Percentiles rank a stretch among this genome's conserved stretches.
Conservation (phyloP, 768 basidiomycete genomes). For the Russula abietina region DNA sequence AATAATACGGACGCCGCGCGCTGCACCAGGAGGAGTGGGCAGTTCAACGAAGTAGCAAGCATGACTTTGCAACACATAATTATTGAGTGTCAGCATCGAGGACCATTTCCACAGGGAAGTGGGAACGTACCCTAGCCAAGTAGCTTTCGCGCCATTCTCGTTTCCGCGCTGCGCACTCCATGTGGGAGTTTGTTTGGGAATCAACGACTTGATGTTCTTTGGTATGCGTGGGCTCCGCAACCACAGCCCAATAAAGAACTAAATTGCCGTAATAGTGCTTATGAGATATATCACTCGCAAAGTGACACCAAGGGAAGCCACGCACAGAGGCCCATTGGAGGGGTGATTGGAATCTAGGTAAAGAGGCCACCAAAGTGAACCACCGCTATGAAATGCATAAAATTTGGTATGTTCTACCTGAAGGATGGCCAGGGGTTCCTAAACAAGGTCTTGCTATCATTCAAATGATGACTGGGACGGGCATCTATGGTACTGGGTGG, state of each 20-base stretch:
- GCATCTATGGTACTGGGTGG: slow-evolving; percentile 3
- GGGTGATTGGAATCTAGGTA: slow-evolving; percentile 14
- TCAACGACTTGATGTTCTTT: slow-evolving; percentile 19
- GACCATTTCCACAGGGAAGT: background rate
- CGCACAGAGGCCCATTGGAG: slow-evolving; percentile 20
- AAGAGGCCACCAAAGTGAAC: background rate
- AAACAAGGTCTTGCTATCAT: slow-evolving; percentile 16
- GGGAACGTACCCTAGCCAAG: slow-evolving; percentile 21
- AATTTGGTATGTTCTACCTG: slow-evolving; percentile 13
- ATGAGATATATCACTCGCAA: background rate
- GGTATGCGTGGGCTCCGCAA: slow-evolving; percentile 10
- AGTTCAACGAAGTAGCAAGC: slow-evolving; percentile 39
- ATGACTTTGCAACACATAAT: slow-evolving; percentile 27
- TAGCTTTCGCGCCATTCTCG: slow-evolving; percentile 18
- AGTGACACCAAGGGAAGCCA: background rate
- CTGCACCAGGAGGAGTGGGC: slow-evolving; percentile 31
- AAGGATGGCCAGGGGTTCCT: slow-evolving; percentile 24
- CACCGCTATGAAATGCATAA: too few relatives aligned
- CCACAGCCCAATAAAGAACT: slow-evolving; percentile 1
- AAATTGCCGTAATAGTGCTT: background rate
- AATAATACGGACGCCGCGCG: slow-evolving; percentile 35
- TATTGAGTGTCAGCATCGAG: background rate
- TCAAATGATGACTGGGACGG: slow-evolving; percentile 20
- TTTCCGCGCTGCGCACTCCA: slow-evolving; percentile 17
- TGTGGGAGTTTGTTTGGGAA: slow-evolving; percentile 16